Percentiles rank a stretch among this genome's conserved stretches.
phyloP scores from a whole-genome alignment of 2,329 filamentous ascomycete genomes.

The Corinectria fuckeliana region DNA sequence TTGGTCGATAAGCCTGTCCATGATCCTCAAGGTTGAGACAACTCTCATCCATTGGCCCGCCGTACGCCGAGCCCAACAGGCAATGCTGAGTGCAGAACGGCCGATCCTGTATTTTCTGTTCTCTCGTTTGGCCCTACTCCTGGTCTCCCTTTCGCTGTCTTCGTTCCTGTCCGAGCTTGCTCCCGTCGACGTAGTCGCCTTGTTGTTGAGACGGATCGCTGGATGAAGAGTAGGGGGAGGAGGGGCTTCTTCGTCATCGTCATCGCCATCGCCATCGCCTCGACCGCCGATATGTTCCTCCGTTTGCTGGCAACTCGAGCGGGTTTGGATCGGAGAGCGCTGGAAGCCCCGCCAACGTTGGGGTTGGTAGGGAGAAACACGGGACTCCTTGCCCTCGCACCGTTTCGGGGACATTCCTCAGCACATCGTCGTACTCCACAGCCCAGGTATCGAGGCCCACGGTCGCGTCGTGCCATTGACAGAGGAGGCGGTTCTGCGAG shows the following conservation, averaged over 20 bases:
- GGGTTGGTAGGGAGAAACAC: conserved; percentile 34
- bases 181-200: no score
- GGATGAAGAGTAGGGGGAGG: no score
- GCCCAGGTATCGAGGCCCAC: conserved; percentile 42
- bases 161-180: no score
- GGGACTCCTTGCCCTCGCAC: conserved; percentile 31
- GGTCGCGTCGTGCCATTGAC: conserved; percentile 43
- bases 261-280: no score
- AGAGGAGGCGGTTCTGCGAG: conserved; percentile 31
- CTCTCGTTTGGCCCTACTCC: no score
- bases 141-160: background rate
- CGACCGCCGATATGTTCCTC: no score
- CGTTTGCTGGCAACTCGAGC: no score
- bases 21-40: conserved; percentile 38
- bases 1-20: conserved; percentile 30
- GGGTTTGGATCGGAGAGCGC: conserved; percentile 41
- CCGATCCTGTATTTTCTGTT: conserved; percentile 26
- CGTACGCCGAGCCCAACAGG: conserved; percentile 33
- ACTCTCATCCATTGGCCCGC: conserved; percentile 32
- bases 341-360: conserved; percentile 40
- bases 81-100: conserved; percentile 40
- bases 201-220: no score
- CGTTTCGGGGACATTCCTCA: conserved; percentile 33
- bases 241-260: no score
- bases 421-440: conserved; percentile 42